Evolutionary conservation across 208 protist species (phyloP), one percentile per base, ranked within the genome.

Genomic region (Wallacemonas sp.): DNA sequence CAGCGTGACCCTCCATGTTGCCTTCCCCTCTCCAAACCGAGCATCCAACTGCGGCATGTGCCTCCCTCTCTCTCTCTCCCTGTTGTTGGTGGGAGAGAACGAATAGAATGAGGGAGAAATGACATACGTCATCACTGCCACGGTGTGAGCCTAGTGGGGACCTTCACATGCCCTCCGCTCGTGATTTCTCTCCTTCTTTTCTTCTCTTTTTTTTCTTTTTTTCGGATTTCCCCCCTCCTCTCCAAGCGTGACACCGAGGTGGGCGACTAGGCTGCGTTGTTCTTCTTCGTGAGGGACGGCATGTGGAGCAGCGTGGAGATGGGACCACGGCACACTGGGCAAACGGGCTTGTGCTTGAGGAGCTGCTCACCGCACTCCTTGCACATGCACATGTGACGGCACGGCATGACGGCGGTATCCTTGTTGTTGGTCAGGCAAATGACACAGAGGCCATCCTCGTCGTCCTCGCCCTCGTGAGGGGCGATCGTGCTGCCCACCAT

Each of bases 311-410:
- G 76, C 24, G 85, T 93, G 3, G 86, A 92, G 30, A 97, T 94
- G 1, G 77, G 75, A 1, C 84, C 83, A 39, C 95, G 83, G 81
- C 95, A 98, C 22, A 98, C 93, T 4, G 95, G 95, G 77, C 95
- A 98, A 48, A 97, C 96, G 21, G 94, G 93, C 61, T 91, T 94
- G 74, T 95, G 91, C 52, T 87, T 78, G 37, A 95, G 68, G 55
- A 98, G 84, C 71, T 92, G 74, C 79, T 97, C 86, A n/a, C 93
- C 94, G 66, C 95, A 98, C 34, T 81, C 80, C 70, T 91, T 86
- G 73, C 95, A 98, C 68, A 98, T 87, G 66, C 93, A 97, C 92
- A 98, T 93, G 68, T 98, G 94, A 15, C 96, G 84, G 66, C 96
- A 98, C 38, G 96, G 95, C 81, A 98, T 94, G 22, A 98, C 91